Evolutionary conservation across 2,329 filamentous ascomycete species (phyloP), one percentile per base, ranked within the genome.

Genomic region (Neofusicoccum sp.): DNA sequence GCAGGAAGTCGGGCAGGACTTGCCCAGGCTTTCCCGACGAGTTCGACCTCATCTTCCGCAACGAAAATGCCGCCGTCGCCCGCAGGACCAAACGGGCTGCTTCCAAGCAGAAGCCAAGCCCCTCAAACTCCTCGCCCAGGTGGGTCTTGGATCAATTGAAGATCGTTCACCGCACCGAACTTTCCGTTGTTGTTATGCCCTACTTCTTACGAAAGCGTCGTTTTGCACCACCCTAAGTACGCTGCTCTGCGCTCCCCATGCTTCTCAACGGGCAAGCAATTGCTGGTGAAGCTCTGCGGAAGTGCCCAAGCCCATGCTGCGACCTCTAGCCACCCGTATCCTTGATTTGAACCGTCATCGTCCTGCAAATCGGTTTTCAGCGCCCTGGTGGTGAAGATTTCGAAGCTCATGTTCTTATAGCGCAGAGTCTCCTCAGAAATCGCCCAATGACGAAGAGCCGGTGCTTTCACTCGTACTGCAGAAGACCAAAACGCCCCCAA

Each of bases 11-110:
- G 38, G 79, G 84, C 61, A 81, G 85, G 40, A 78, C 82, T 65
- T 89, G 86, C 68, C 86, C 86, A 3, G 86, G 86, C 47, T 89
- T 89, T 73, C 86, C 85, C 70, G 85, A 89, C 68, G 86, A 89
- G 65, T 89, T 90, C 66, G 88, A 90, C 66, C 75, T 90, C 26
- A 83, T 90, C 59, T 89, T 90, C 67, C 85, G 88, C 60, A 88
- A 90, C 70, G 87, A 90, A 75, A 90, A 87, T 30, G 83, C 84
- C 65, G 86, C 86, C 1, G 88, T 87, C 34, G 86, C 86, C 68
- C 80, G 83, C 63, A 82, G 86, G 67, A 86, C 84, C 14, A 80
- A 82, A 9, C 44, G 57, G 16, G 44, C 45, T 3, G 57, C 57
- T 2, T 60, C 58, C 9, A 53, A 60, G 31, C 51, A 54, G 20